Percentiles rank a stretch among this genome's conserved stretches.
phyloP scores from a whole-genome alignment of 225 moss, liverwort and hornwort genomes.

The Straminergon stramineum region DNA sequence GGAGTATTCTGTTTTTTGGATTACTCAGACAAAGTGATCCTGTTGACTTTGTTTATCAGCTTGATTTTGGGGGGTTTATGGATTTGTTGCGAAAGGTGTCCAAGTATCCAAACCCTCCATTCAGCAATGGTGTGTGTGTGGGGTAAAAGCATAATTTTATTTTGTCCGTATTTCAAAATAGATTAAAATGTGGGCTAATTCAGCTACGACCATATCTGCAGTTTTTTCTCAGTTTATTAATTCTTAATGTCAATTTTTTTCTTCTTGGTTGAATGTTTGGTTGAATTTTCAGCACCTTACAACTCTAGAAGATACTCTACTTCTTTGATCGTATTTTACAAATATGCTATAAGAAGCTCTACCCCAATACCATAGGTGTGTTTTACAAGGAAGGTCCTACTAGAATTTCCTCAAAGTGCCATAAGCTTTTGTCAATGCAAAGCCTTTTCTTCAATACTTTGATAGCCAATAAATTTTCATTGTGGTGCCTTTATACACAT shows the following conservation, averaged over 20 bases:
- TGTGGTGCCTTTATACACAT: accelerated
- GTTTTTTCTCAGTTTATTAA: not conserved
- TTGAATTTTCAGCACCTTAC: not conserved
- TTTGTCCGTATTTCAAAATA: not conserved
- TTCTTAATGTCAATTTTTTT: not conserved
- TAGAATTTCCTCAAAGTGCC: not conserved
- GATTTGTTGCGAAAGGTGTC: no score
- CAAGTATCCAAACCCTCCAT: not conserved
- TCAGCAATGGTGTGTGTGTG: not conserved
- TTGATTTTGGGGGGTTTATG: not conserved
- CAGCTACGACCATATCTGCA: not conserved
- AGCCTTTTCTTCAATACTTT: not conserved
- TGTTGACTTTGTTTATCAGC: not conserved
- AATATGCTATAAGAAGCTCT: not conserved
- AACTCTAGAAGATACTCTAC: not conserved
- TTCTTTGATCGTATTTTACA: not conserved
- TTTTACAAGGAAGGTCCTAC: not conserved
- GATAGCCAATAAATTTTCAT: not conserved
- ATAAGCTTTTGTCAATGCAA: not conserved
- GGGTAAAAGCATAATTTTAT: not conserved
- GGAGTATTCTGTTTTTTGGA: not conserved
- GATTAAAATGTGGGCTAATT: not conserved
- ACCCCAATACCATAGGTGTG: accelerated
- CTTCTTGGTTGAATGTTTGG: not conserved
- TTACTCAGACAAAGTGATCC: not conserved